Conservation (phyloP, 2,329 filamentous ascomycete species). For the Ampelomyces quisqualis region DNA sequence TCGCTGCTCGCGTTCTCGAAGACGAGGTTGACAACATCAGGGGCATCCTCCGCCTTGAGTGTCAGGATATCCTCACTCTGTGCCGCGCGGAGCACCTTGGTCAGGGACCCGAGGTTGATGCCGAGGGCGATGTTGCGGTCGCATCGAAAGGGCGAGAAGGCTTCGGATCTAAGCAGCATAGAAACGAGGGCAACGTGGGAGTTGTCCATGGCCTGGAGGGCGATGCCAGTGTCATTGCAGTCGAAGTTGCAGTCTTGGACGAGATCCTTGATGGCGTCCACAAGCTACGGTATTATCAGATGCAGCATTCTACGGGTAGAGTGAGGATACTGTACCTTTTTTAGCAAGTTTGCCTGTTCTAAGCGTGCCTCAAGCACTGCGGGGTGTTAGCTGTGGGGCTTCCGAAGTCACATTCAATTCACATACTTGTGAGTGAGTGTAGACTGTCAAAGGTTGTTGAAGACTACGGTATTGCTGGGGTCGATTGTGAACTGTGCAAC, state of each 20-base stretch:
- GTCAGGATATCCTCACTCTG: conserved; percentile 94
- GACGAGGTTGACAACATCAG: conserved; percentile 90
- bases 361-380: conserved; percentile 94
- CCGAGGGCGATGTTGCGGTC: conserved; percentile 98
- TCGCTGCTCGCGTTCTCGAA: conserved; percentile 91
- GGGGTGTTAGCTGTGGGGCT: conserved; percentile 20
- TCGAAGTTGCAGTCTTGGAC: conserved; percentile 99
- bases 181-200: conserved; percentile 98
- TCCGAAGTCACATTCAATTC: not conserved
- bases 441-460: not conserved
- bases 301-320: not conserved
- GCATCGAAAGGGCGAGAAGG: conserved; percentile 93
- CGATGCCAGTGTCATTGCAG: conserved; percentile 99
- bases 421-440: conserved; percentile 24
- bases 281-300: conserved; percentile 62
- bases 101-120: conserved; percentile 93
- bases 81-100: conserved; percentile 93
- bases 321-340: conserved; percentile 67
- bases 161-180: conserved; percentile 96
- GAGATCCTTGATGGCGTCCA: conserved; percentile 98
- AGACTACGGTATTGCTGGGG: too few relatives aligned
- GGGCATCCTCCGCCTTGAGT: conserved; percentile 94
- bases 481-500: too few relatives aligned
- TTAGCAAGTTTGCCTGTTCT: conserved; percentile 88
- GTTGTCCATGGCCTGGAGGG: conserved; percentile 99